Conservation (phyloP, 2,329 filamentous ascomycete genomes). For the Phaeoacremonium minimum region DNA sequence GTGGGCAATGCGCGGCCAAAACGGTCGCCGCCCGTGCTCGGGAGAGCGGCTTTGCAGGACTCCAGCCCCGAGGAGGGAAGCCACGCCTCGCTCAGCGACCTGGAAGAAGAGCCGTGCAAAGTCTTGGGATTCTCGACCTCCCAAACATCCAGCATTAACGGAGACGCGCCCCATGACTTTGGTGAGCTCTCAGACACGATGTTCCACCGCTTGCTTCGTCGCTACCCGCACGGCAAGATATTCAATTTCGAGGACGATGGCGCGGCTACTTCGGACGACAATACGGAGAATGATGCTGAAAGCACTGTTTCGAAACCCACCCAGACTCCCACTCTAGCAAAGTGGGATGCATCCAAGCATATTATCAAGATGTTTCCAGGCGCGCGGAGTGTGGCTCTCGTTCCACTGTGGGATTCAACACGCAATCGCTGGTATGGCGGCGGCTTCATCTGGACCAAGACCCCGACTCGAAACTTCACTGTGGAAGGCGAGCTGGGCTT, state of each 20-base stretch:
- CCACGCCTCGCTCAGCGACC: slow-evolving; percentile 2
- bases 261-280: no score
- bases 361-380: slow-evolving; percentile 33
- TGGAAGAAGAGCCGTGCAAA: slow-evolving; percentile 17
- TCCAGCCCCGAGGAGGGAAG: slow-evolving; percentile 11
- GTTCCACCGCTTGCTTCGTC: slow-evolving; percentile 32
- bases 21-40: no score
- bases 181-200: slow-evolving; percentile 29
- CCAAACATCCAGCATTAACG: slow-evolving; percentile 24
- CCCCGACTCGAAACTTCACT: slow-evolving; percentile 36
- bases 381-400: slow-evolving; percentile 39
- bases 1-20: no score
- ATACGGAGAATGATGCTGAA: no score
- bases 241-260: slow-evolving; percentile 38
- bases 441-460: slow-evolving; percentile 43
- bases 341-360: no score
- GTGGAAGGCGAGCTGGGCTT: slow-evolving; percentile 44
- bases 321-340: no score
- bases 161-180: slow-evolving; percentile 9
- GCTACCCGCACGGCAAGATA: slow-evolving; percentile 40
- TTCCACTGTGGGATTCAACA: slow-evolving; percentile 37
- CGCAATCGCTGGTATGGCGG: slow-evolving; percentile 44
- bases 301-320: no score
- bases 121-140: slow-evolving; percentile 34
- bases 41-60: slow-evolving; percentile 7